Base-by-base conservation (phyloP, 805 yeast genomes). In the Brettanomyces bruxellensis region DNA sequence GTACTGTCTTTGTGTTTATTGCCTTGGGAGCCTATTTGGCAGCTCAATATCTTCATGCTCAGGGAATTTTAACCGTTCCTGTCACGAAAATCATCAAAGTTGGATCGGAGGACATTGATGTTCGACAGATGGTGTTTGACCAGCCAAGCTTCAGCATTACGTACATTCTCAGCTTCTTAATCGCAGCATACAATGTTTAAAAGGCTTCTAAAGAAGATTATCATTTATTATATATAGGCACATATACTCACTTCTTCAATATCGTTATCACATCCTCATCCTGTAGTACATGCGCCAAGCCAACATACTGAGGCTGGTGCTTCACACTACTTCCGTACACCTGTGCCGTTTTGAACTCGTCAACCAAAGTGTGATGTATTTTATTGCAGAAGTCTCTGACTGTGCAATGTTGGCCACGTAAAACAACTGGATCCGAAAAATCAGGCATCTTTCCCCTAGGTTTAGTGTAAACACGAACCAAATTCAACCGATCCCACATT, bases 241-340 rank as follows among this genome's bases (percentile, higher is more conserved):
- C 25, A n/a, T 25, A 18, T 38, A 18, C 25, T 25, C 18, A 61
- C 49, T 86, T 83, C 71, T 90, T 90, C 68, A 90, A 75, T 56
- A 90, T 87, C 18, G 99, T 91, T 44, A 93, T 95, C 32, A 93
- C 99, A 67, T 93, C 99, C 68, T 93, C 99, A 67, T 93, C 99
- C 67, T 83, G 85, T 56, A 93, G 71, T 11, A 65, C 72, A 69
- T 93, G 99, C 41, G 75, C 66, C 55, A 93, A 72, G 28, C 99
- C 99, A 41, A 91, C 98, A 55, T 83, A 80, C 69, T 93, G 99
- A 13, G 98, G 98, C 67, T 91, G 97, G 65, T 93, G 99, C 71
- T 93, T 93, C 45, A 91, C 98, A 62, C 95, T 85, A 30, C 85
- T 77, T 35, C 99, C 99, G 61, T 73, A 93, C 1, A 93, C 99